A percentile compares a stretch with the other conserved stretches of the same genome.
Conservation (phyloP, 768 basidiomycete species). For the Lactarius indigo region DNA sequence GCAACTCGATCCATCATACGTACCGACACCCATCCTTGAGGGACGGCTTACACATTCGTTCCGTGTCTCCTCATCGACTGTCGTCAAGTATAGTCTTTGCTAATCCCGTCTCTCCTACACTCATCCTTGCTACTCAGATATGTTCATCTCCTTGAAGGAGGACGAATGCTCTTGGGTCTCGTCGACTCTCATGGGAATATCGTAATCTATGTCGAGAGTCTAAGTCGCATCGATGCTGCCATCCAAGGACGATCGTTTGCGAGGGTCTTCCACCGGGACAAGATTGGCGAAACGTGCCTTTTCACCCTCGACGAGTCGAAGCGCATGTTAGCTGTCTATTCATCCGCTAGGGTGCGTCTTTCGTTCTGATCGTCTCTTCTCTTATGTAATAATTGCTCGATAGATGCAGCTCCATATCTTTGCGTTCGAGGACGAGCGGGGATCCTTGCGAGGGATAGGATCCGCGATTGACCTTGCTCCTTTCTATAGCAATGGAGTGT, state of each 20-base stretch:
- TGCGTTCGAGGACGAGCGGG: constrained; percentile 41
- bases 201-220: constrained; percentile 4
- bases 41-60: neutral
- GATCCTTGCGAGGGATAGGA: constrained; percentile 40
- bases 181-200: neutral
- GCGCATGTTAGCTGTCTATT: too few species aligned
- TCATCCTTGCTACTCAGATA: neutral
- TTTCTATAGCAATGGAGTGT: constrained; percentile 39
- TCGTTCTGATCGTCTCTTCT: neutral
- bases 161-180: neutral
- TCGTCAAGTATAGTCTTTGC: neutral
- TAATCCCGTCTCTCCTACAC: neutral
- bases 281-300: too few species aligned
- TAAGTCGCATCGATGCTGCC: neutral
- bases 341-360: neutral
- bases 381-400: neutral
- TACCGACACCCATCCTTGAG: neutral
- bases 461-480: constrained; percentile 34
- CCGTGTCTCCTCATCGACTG: neutral
- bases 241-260: neutral
- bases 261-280: too few species aligned
- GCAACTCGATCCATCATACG: constrained; percentile 4
- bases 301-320: too few species aligned
- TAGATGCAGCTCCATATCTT: constrained; percentile 23
- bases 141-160: constrained; percentile 1